These are phyloP conservation scores for Phialophora tarda DNA, from an alignment of 2,329 filamentous ascomycete genomes.

Conservation along the genomic window DNA sequence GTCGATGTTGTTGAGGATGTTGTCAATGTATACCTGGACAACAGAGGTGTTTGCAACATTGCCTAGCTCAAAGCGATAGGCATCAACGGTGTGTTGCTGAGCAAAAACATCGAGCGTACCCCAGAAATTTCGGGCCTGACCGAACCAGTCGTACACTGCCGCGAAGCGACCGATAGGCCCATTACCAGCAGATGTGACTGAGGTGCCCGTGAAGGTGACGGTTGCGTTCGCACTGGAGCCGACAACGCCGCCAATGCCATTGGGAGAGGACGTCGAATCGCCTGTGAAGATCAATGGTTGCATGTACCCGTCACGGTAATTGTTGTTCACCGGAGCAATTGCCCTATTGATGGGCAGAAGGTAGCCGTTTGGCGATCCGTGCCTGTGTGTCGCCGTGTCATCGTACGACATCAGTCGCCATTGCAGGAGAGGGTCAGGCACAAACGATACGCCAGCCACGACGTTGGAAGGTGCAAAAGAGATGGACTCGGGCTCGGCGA, in stretches of 20 bases:
- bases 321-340: slow-evolving; percentile 75
- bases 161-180: slow-evolving; percentile 52
- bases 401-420: slow-evolving; percentile 66
- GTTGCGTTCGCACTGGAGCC: slow-evolving; percentile 34
- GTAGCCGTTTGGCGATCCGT: slow-evolving; percentile 75
- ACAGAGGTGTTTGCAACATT: slow-evolving; percentile 26
- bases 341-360: slow-evolving; percentile 79
- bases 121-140: slow-evolving; percentile 49
- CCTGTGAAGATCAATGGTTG: slow-evolving; percentile 76
- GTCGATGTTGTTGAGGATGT: slow-evolving; percentile 39
- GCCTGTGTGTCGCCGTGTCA: slow-evolving; percentile 59
- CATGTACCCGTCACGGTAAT: slow-evolving; percentile 75
- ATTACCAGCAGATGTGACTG: slow-evolving; percentile 72
- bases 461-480: slow-evolving; percentile 69
- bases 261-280: slow-evolving; percentile 80
- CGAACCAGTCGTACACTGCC: slow-evolving; percentile 48
- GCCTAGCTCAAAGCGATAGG: slow-evolving; percentile 48
- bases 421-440: slow-evolving; percentile 67
- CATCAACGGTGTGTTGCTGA: slow-evolving; percentile 46
- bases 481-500: slow-evolving; percentile 69
- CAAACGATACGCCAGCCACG: slow-evolving; percentile 66
- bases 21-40: slow-evolving; percentile 32
- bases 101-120: slow-evolving; percentile 46
- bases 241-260: slow-evolving; percentile 61
- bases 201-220: slow-evolving; percentile 64